phyloP scores from a whole-genome alignment of 148 eudicot genomes.

The Silene conica region DNA sequence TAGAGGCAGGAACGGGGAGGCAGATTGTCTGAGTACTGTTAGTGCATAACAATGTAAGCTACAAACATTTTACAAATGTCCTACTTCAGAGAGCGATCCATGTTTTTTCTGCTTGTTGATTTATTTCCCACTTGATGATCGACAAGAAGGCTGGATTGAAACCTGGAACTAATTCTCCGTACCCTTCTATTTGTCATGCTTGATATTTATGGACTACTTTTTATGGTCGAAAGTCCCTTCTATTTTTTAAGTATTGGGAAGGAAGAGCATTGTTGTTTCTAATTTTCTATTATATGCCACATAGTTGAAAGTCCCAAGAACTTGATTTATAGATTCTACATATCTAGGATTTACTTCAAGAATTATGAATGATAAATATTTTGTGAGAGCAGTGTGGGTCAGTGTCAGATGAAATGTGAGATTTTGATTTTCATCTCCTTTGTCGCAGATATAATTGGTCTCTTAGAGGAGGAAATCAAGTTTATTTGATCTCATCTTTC shows the following conservation, averaged over 20 bases:
- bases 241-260: neutral
- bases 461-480: neutral
- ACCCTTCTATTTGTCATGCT: neutral
- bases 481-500: neutral
- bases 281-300: neutral
- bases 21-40: neutral
- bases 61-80: neutral
- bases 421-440: neutral
- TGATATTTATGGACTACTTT: neutral
- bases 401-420: neutral
- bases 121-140: neutral
- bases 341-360: neutral
- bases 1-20: neutral
- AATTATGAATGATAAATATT: neutral
- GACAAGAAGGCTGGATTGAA: slow-evolving; percentile 1
- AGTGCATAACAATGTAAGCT: neutral
- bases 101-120: neutral
- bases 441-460: neutral
- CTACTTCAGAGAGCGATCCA: neutral
- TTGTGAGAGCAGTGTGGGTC: neutral
- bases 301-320: neutral
- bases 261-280: neutral
- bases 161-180: neutral
- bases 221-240: neutral
- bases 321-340: neutral